These are phyloP conservation scores for Candida namnaoensis DNA, from an alignment of 805 yeast genomes.

Conservation along the genomic window DNA sequence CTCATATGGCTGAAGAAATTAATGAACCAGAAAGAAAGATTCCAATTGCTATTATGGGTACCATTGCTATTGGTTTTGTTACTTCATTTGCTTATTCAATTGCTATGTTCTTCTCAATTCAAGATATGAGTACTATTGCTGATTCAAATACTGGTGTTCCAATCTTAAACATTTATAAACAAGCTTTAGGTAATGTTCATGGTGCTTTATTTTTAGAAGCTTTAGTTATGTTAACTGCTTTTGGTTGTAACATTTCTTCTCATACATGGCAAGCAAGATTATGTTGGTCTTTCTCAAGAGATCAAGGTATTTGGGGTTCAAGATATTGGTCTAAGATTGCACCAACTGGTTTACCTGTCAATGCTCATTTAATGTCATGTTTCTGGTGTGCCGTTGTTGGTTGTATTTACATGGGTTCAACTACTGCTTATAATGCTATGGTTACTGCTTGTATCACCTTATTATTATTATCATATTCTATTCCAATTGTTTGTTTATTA, in stretches of 20 bases:
- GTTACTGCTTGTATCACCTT: constrained; percentile 54
- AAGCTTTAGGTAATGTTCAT: constrained; percentile 40
- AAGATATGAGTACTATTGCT: constrained; percentile 38
- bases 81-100: constrained; percentile 45
- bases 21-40: constrained; percentile 43
- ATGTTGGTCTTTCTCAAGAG: constrained; percentile 63
- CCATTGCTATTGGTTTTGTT: constrained; percentile 58
- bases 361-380: constrained; percentile 50
- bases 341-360: constrained; percentile 44
- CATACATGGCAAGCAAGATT: constrained; percentile 65
- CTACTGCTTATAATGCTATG: constrained; percentile 60
- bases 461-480: constrained; percentile 45
- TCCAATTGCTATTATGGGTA: constrained; percentile 53
- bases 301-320: constrained; percentile 51
- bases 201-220: constrained; percentile 47
- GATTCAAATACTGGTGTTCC: constrained; percentile 50
- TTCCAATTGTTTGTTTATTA: constrained; percentile 43
- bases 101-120: constrained; percentile 52
- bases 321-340: constrained; percentile 40
- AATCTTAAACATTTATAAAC: constrained; percentile 52
- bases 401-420: constrained; percentile 55
- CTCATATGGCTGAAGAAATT: constrained; percentile 65
- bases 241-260: constrained; percentile 50
- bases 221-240: constrained; percentile 42
- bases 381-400: constrained; percentile 46